Conservation (phyloP, 1,139 yeast genomes). For the Nakaseomyces glabratus region DNA sequence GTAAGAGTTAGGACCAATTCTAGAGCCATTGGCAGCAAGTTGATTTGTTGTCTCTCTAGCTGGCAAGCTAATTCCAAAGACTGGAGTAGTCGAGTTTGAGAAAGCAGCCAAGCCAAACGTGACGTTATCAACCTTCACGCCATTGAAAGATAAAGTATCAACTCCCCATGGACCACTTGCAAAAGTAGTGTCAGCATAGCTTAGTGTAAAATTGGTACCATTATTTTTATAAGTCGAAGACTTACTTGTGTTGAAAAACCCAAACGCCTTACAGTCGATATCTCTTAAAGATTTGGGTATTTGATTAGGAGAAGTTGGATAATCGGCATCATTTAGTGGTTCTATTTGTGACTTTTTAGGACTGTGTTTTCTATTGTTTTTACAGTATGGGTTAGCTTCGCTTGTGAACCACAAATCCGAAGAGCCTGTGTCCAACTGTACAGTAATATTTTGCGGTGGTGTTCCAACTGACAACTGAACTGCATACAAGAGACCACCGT, state of each 20-base stretch:
- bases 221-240: slow-evolving; percentile 43
- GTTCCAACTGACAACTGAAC: slow-evolving; percentile 41
- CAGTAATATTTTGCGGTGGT: slow-evolving; percentile 41
- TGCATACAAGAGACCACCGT: slow-evolving; percentile 24
- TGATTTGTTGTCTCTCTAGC: slow-evolving; percentile 37
- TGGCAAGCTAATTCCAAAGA: slow-evolving; percentile 48
- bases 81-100: slow-evolving; percentile 42
- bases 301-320: slow-evolving; percentile 9
- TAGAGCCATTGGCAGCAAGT: not conserved
- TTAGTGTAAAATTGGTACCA: slow-evolving; percentile 35
- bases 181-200: slow-evolving; percentile 46
- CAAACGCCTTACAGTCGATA: slow-evolving; percentile 30
- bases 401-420: slow-evolving; percentile 59
- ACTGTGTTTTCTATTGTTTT: slow-evolving; percentile 5
- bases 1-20: slow-evolving; percentile 13
- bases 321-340: not conserved
- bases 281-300: slow-evolving; percentile 14
- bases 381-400: slow-evolving; percentile 21
- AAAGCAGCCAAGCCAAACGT: slow-evolving; percentile 46
- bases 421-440: slow-evolving; percentile 63
- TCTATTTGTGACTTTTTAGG: not conserved
- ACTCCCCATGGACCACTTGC: slow-evolving; percentile 51
- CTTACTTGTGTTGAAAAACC: slow-evolving; percentile 38
- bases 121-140: slow-evolving; percentile 34
- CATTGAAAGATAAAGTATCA: slow-evolving; percentile 35